phyloP scores from a whole-genome alignment of 192 early-diverging fungal genomes.

The Coemansia erecta region DNA sequence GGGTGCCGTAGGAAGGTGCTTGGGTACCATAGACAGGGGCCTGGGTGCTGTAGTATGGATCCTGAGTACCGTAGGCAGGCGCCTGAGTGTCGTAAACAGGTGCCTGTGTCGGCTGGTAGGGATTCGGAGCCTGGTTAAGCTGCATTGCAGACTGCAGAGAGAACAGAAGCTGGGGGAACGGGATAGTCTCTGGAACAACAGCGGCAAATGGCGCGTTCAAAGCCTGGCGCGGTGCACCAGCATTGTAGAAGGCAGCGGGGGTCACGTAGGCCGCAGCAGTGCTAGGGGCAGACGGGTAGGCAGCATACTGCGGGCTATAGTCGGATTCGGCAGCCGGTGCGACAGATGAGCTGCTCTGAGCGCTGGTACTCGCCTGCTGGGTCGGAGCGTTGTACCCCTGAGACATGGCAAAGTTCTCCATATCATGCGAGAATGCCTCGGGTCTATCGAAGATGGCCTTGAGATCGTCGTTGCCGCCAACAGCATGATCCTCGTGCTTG shows the following conservation, averaged over 20 bases:
- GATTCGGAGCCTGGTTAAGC: constrained; percentile 3
- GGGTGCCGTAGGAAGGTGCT: neutral
- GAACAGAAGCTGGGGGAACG: constrained; percentile 36
- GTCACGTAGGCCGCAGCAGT: constrained; percentile 3
- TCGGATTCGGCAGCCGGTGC: neutral
- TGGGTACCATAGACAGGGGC: neutral
- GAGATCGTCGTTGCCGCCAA: neutral
- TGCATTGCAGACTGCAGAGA: constrained; percentile 28
- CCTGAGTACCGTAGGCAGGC: constrained; percentile 3
- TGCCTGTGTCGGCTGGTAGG: neutral
- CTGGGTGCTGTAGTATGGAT: too few relatives aligned
- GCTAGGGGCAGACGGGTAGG: constrained; percentile 1
- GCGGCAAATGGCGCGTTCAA: constrained; percentile 18
- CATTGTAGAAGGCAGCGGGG: constrained; percentile 6
- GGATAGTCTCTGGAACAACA: constrained; percentile 31
- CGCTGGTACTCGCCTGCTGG: neutral
- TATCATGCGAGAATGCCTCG: constrained; percentile 32
- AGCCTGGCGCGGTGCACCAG: neutral
- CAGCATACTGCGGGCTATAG: constrained; percentile 2
- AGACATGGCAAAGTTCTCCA: constrained; percentile 27
- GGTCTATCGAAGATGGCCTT: constrained; percentile 30
- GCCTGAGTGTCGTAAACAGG: neutral
- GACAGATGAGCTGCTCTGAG: neutral
- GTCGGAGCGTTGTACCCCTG: constrained; percentile 21
- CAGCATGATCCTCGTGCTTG: constrained; percentile 18